Evolutionary conservation across 805 yeast species (phyloP), one percentile per base, ranked within the genome.

Genomic region (Suhomyces sp.): DNA sequence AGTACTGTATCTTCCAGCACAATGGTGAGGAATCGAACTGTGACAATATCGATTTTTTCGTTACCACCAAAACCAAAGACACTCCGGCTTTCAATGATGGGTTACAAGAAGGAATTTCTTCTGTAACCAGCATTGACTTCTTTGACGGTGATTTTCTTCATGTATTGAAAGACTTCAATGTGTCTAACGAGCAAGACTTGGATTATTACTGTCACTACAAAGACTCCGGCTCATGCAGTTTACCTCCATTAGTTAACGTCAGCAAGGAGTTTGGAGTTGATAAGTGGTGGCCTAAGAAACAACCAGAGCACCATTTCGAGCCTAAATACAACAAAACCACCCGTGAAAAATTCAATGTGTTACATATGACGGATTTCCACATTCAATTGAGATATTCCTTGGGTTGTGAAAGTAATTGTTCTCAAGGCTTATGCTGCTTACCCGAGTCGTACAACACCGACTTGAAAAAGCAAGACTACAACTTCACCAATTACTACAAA

Each of bases 291-390:
- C 77, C 78, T 1, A 57, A 55, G 4, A 73, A 73, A 59, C 60
- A 68, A 37, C 56, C 48, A 6, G 31, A 62, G 43, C 60, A 67
- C 53, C 48, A 53, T 25, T 48, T 53, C 13, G 68, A 70, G 51
- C 77, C 78, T 12, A 54, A 44, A 9, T 72, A 70, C 59, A 52
- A 57, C 7, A 54, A 49, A 20, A 53, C 52, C 21, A 57, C 57
- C 39, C 54, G 62, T 19, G 63, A 76, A 51, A 70, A 75, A 1
- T 81, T 84, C 65, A 81, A 83, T 53, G 89, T 84, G 4, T 69
- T 86, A 54, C 92, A 86, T 58, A 59, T 86, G 29, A 78, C 86
- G 17, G 91, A 86, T 61, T 81, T 85, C 66, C 90, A 86, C 64
- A 66, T 83, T 45, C 81, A 84, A 61, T 64, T 79, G 50, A 80